A percentile compares a stretch with the other conserved stretches of the same genome.
Evolutionary conservation across 1,139 yeast species (phyloP).

Genomic region (Diutina siamensis): DNA sequence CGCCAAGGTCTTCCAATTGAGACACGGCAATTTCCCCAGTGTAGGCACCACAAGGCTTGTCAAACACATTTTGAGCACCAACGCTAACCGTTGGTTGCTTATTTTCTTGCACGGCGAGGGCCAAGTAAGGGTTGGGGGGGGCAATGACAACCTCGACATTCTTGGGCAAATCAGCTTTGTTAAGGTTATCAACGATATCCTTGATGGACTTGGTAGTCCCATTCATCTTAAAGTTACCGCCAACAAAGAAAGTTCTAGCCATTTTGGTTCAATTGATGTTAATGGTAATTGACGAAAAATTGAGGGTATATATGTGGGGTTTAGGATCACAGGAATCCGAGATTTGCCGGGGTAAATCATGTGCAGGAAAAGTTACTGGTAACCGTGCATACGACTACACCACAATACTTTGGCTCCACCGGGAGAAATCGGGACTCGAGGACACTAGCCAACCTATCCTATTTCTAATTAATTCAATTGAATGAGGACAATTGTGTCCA

Average conservation of each 20-base stretch:
- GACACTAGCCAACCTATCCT: not conserved
- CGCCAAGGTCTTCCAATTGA: conserved; percentile 85
- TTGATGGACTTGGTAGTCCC: conserved; percentile 84
- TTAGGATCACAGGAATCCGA: not conserved
- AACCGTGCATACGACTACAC: too few relatives aligned
- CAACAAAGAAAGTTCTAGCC: conserved; percentile 95
- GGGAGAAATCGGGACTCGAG: not conserved
- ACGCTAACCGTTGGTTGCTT: conserved; percentile 64
- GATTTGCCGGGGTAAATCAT: not conserved
- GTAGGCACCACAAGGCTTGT: conserved; percentile 89
- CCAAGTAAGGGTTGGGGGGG: conserved; percentile 91
- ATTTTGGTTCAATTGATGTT: conserved; percentile 10
- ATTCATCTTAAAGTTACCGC: conserved; percentile 99
- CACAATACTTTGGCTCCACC: too few relatives aligned
- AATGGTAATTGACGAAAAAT: not conserved
- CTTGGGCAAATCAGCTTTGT: conserved; percentile 61
- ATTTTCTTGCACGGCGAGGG: conserved; percentile 58
- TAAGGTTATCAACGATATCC: conserved; percentile 72
- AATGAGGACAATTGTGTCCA: too few relatives aligned
- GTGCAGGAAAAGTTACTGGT: too few relatives aligned
- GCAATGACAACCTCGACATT: conserved; percentile 86
- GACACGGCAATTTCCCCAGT: conserved; percentile 94
- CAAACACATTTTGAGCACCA: conserved; percentile 85
- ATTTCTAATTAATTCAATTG: too few relatives aligned
- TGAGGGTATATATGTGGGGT: not conserved